A percentile compares a stretch with the other conserved stretches of the same genome.
Conservation (phyloP, 1,139 yeast species). For the Yamadazyma spencermartinsiae region DNA sequence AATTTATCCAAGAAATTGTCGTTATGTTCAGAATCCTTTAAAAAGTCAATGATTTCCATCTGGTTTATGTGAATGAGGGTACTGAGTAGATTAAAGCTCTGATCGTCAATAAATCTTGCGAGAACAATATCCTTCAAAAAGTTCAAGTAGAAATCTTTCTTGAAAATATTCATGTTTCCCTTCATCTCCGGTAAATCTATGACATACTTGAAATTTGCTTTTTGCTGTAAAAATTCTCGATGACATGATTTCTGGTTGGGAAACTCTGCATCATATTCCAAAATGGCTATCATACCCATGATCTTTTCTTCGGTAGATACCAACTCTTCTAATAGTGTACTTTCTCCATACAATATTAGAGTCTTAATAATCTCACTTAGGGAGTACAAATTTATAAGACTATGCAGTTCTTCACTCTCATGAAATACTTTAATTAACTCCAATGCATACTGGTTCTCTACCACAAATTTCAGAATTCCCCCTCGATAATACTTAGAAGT, state of each 20-base stretch:
- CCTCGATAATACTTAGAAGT: constrained; percentile 57
- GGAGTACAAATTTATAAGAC: constrained; percentile 55
- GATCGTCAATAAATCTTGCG: constrained; percentile 80
- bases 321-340: constrained; percentile 63
- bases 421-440: constrained; percentile 55
- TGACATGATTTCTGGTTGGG: constrained; percentile 80
- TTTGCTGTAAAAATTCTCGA: constrained; percentile 59
- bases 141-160: constrained; percentile 73
- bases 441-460: constrained; percentile 51
- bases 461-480: constrained; percentile 51
- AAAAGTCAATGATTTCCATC: constrained; percentile 63
- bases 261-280: constrained; percentile 88
- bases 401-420: constrained; percentile 51
- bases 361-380: constrained; percentile 75
- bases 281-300: constrained; percentile 70
- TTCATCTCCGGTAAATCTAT: constrained; percentile 56
- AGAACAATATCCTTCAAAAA: constrained; percentile 84
- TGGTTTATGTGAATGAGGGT: constrained; percentile 71
- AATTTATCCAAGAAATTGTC: constrained; percentile 47
- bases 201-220: constrained; percentile 68
- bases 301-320: constrained; percentile 59
- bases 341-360: constrained; percentile 69
- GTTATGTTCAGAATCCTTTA: constrained; percentile 51
- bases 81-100: constrained; percentile 63
- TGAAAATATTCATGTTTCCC: constrained; percentile 53